Evolutionary conservation across 1,139 yeast species (phyloP).

Genomic region (Kodamaea fungicola): DNA sequence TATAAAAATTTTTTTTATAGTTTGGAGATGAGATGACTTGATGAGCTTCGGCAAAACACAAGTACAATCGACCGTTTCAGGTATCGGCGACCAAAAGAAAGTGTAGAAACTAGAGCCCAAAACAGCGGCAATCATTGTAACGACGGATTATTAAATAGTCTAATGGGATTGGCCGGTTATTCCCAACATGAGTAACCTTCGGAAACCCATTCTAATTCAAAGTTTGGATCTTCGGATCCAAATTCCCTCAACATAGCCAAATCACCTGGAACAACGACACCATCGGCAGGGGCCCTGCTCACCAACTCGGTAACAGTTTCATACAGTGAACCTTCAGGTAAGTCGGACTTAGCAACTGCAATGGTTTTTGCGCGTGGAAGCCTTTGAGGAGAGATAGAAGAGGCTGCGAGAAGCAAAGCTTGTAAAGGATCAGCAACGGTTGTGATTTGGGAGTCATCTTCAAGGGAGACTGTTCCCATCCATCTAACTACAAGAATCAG

Average conservation of each 20-base stretch:
- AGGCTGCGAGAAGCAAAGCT: slow-evolving; percentile 3
- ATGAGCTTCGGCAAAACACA: no score
- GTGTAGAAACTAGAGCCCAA: no score
- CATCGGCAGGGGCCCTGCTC: background rate
- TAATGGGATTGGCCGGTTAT: background rate
- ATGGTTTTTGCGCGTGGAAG: slow-evolving; percentile 1
- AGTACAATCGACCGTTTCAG: no score
- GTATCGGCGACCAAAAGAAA: no score
- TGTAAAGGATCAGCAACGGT: background rate
- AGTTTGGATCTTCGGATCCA: slow-evolving; percentile 1
- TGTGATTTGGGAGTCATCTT: background rate
- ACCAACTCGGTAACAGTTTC: background rate
- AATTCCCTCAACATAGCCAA: slow-evolving; percentile 7
- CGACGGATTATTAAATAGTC: background rate
- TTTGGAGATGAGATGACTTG: no score
- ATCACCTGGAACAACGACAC: background rate
- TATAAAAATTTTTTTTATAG: no score
- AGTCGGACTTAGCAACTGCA: background rate
- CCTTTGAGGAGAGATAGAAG: slow-evolving; percentile 1
- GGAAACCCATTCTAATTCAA: slow-evolving; percentile 5
- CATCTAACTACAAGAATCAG: slow-evolving; percentile 2
- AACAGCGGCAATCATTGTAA: no score
- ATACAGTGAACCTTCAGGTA: background rate
- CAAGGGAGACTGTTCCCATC: slow-evolving; percentile 2
- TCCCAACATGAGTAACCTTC: slow-evolving; percentile 7